Percentiles rank a stretch among this genome's conserved stretches.
These are phyloP conservation scores for Cladophialophora psammophila DNA, from an alignment of 2,329 filamentous ascomycete species.

Conservation along the genomic window DNA sequence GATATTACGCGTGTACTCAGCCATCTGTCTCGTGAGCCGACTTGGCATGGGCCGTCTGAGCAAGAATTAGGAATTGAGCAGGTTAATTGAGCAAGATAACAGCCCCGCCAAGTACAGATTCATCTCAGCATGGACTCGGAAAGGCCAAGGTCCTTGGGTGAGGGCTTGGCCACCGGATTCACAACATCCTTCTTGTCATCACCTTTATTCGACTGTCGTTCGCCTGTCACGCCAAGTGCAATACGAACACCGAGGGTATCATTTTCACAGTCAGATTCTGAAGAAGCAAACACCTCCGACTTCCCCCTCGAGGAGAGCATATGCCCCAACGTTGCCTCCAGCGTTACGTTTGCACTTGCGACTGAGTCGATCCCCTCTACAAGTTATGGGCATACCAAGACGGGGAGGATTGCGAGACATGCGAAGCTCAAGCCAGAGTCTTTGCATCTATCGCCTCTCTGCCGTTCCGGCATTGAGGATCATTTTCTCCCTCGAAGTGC, in stretches of 20 bases:
- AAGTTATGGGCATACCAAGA: slow-evolving; percentile 4
- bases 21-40: slow-evolving; percentile 5
- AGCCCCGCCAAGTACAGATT: slow-evolving; percentile 18
- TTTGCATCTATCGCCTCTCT: slow-evolving; percentile 17
- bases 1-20: background rate
- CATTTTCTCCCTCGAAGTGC: slow-evolving; percentile 28
- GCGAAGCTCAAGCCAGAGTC: slow-evolving; percentile 22
- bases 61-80: slow-evolving; percentile 23
- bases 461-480: slow-evolving; percentile 6
- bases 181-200: slow-evolving; percentile 22
- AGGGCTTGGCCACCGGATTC: slow-evolving; percentile 17
- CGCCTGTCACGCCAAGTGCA: slow-evolving; percentile 25
- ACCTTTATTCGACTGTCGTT: slow-evolving; percentile 15
- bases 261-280: background rate
- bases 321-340: background rate
- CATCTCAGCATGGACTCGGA: slow-evolving; percentile 13
- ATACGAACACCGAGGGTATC: slow-evolving; percentile 15
- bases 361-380: background rate
- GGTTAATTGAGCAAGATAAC: background rate
- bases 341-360: background rate
- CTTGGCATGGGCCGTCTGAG: slow-evolving; percentile 10
- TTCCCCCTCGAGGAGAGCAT: background rate
- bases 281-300: background rate
- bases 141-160: slow-evolving; percentile 26
- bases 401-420: slow-evolving; percentile 13